Base-by-base conservation (phyloP, 23 red algal genomes). In the Cyanidiococcus yangmingshanensis region DNA sequence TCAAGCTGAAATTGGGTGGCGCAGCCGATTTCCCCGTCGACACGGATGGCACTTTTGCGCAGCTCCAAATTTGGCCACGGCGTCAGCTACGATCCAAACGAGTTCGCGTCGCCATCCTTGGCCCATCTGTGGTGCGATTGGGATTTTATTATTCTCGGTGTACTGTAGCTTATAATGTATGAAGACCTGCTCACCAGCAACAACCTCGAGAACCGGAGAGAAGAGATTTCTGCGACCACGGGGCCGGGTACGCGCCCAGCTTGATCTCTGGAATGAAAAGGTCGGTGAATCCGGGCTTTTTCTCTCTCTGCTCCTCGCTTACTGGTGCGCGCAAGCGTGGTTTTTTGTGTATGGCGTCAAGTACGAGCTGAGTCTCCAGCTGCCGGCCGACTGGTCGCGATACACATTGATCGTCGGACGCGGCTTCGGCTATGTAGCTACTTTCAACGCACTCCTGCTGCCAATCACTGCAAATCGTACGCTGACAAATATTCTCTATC, bases 331-430 rank as follows among this genome's bases (percentile, higher is more conserved):
- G 27, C 63, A 71, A 35, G n/a, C 32, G 63, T 71, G 63, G 63
- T 71, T 71, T 29, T 71, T 71, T 29, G 63, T 35, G 63, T 71
- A 71, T 30, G 63, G 63, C 63, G 63, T 71, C 7, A 71, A 71
- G 27, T 71, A 71, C 27, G 63, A 7, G 32, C 32, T 71, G 7
- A 35, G 63, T 35, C 63, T 32, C 16, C 12, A 7, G 63, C 63
- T 71, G 7, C n/a, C 63, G 15, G 3, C 63, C n/a, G n/a, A 25
- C 27, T 32, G n/a, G n/a, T 25, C n/a, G 3, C 63, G 63, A 29
- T 71, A 71, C 32, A 32, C 32, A 7, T 7, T 35, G 63, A 35
- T 71, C n/a, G 7, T 71, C 27, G 63, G 63, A 2, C 7, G 63
- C 7, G 63, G 63, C 32, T 71, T 71, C 27, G 63, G 63, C 7